phyloP scores from a whole-genome alignment of 257 asterid genomes.

The Gardenia jasminoides region DNA sequence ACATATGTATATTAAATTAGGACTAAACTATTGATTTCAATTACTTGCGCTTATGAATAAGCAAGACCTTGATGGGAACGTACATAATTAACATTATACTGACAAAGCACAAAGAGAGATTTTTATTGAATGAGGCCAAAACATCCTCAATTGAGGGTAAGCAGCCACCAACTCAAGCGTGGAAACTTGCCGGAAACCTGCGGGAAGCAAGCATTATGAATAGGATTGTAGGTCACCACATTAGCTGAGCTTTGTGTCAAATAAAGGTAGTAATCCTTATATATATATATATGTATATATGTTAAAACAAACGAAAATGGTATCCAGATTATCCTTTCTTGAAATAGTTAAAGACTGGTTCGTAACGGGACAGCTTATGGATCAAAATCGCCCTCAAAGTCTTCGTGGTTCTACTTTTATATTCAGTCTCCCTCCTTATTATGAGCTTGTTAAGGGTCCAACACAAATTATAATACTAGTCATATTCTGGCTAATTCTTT shows the following conservation, averaged over 20 bases:
- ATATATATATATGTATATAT: neutral
- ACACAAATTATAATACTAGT: too few relatives aligned
- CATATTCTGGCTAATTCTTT: too few relatives aligned
- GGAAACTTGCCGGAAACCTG: neutral
- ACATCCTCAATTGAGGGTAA: slow-evolving; percentile 15
- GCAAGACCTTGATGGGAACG: neutral
- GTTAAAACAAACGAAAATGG: neutral
- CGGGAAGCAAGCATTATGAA: neutral
- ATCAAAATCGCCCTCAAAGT: neutral
- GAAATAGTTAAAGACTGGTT: neutral
- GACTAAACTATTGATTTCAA: neutral
- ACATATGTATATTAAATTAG: neutral
- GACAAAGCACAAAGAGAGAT: neutral
- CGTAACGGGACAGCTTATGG: neutral
- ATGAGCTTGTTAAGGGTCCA: neutral
- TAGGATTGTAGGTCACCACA: neutral
- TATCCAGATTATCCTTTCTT: neutral
- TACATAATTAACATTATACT: neutral
- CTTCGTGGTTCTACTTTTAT: neutral
- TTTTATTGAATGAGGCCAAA: slow-evolving; percentile 2
- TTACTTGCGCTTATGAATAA: neutral
- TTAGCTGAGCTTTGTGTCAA: neutral
- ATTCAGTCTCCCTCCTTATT: neutral
- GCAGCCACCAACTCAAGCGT: neutral
- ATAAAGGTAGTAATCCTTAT: neutral